Evolutionary conservation across 371 early-diverging fungal species (phyloP).

Genomic region (Mortierella sp.): DNA sequence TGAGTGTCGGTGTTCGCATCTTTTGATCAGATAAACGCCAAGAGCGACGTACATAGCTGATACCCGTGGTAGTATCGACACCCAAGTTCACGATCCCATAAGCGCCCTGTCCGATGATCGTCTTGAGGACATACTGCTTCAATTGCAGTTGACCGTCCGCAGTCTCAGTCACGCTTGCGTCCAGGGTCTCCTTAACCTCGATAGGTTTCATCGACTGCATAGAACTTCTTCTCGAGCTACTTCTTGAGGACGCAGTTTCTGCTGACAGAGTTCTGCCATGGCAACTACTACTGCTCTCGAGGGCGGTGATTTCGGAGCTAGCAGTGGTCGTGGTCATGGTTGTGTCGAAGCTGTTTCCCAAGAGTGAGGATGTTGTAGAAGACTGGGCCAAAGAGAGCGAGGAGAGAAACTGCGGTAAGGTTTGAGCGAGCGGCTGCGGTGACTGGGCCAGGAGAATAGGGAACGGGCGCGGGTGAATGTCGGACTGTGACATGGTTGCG

Average conservation of each 20-base stretch:
- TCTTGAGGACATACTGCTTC: conserved; percentile 84
- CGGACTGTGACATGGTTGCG: conserved; percentile 13
- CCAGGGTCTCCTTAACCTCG: conserved; percentile 71
- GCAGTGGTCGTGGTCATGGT: too few species aligned
- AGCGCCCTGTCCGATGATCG: conserved; percentile 87
- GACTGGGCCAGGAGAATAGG: conserved; percentile 2
- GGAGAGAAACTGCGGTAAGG: neutral
- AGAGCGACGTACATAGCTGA: conserved; percentile 72
- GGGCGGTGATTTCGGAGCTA: neutral
- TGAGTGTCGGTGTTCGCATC: too few species aligned
- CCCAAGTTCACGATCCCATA: conserved; percentile 91
- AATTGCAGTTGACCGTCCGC: conserved; percentile 75
- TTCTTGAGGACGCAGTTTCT: neutral
- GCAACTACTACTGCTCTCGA: neutral
- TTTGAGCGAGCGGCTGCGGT: neutral
- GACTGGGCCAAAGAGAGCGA: neutral
- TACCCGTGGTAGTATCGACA: conserved; percentile 65
- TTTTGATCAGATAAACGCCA: too few species aligned
- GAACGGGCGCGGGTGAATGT: conserved; percentile 1
- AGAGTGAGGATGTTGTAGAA: too few species aligned
- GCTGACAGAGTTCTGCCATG: neutral
- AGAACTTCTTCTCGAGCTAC: conserved; percentile 23
- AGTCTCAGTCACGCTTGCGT: conserved; percentile 78
- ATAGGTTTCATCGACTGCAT: conserved; percentile 16
- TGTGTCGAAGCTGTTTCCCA: too few species aligned